phyloP scores from a whole-genome alignment of 192 early-diverging fungal species.

The Podila minutissima region DNA sequence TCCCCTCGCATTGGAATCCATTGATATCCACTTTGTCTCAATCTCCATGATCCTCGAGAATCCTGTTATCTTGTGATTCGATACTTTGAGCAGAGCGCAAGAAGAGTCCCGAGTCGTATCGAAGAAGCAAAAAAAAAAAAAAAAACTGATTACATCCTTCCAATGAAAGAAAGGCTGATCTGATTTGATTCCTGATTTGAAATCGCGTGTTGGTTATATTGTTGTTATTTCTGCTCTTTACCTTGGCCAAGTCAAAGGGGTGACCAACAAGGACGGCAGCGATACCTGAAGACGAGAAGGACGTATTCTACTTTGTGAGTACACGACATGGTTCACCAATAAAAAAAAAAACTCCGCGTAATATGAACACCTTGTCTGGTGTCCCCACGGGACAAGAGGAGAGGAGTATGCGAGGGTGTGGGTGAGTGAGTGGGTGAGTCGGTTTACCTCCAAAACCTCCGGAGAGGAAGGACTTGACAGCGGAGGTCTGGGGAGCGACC shows the following conservation, averaged over 20 bases:
- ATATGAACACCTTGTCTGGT: no score
- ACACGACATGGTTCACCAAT: no score
- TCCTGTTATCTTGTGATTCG: no score
- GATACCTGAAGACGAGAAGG: slow-evolving; percentile 4
- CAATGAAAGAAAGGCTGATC: background rate
- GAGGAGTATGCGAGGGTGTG: background rate
- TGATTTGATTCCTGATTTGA: background rate
- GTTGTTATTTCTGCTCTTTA: slow-evolving; percentile 20
- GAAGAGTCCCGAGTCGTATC: no score
- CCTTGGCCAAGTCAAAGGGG: slow-evolving; percentile 91
- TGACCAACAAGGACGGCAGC: slow-evolving; percentile 61
- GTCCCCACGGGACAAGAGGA: background rate
- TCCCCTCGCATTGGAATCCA: no score
- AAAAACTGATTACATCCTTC: no score
- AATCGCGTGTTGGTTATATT: background rate
- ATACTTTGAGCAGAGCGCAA: no score
- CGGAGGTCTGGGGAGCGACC: slow-evolving; percentile 53
- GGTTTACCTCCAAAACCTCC: slow-evolving; percentile 86
- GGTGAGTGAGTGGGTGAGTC: slow-evolving; percentile 58
- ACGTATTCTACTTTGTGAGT: no score
- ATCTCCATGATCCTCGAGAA: no score
- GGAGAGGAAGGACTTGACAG: slow-evolving; percentile 89
- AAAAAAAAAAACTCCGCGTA: no score
- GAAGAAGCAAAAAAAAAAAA: no score
- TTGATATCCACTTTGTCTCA: no score